Base-by-base conservation (phyloP, 2,329 filamentous ascomycete genomes). In the Tolypocladium cylindrosporum region DNA sequence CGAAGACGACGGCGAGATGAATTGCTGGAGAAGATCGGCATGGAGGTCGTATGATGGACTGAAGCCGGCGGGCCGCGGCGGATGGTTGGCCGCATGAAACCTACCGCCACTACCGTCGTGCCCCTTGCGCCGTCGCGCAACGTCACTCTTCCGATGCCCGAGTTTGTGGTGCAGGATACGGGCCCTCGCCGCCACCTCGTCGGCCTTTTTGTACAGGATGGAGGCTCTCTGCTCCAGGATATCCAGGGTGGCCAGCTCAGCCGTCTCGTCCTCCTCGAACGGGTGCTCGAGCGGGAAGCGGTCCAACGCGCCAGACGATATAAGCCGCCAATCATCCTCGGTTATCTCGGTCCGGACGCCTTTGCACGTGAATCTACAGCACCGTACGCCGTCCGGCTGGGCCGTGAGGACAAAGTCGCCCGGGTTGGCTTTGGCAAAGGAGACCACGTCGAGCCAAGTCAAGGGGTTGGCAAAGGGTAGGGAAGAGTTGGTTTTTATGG, bases 321-420 rank as follows among this genome's bases (percentile, higher is more conserved):
- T 92, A 63, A 96, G 76, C 48, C 91, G 82, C 79, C 87, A 96
- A 69, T 96, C 91, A 69, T 95, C 90, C 70, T 95, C 90, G 21
- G 85, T 86, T 61, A 96, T 93, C 74, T 96, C 90, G 10, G 95
- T 87, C 54, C 89, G 83, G 63, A 87, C 82, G 60, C 91, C 89
- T 68, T 91, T 91, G 62, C 90, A 86, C 67, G 86, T 85, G 71
- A 96, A 94, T 61, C 90, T 89, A 68, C 91, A 95, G 56, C 88
- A 85, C 53, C 87, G 82, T 56, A 82, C 75, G 24, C 88, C 88
- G 63, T 89, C 87, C 51, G 83, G 79, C 61, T 82, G 81, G 58
- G 88, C 84, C 57, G 84, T 85, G 55, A 95, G 75, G 40, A 84
- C 81, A 71, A 95, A 94, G 57, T 93, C 89, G 63, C 84, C 81